Base-by-base conservation (phyloP, 1,284 basidiomycete genomes). In the Melampsora larici-populina region DNA sequence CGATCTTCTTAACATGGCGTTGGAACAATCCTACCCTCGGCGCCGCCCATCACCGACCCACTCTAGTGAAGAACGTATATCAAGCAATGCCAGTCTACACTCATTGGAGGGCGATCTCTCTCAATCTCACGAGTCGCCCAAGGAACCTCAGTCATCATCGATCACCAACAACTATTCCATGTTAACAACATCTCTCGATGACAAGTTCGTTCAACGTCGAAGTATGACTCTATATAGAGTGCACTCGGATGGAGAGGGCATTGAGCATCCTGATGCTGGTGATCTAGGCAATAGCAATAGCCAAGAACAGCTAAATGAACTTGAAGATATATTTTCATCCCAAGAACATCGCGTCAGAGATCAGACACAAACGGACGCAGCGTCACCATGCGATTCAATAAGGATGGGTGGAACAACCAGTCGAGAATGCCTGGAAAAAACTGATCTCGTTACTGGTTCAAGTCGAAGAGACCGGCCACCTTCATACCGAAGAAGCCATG, bases 101-200 rank as follows among this genome's bases (percentile, higher is more conserved):
- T 29, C 55, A 58, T 58, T 29, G n/a, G 55, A 58, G 21, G n/a
- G 55, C n/a, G 55, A 58, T 58, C n/a, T 58, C 55, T 58, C 55
- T 58, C 55, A 58, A 29, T 29, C 55, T 21, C 29, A n/a, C 11
- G 55, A 58, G 55, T n/a, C 29, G 8, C 3, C 29, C 7, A 58
- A 58, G 8, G n/a, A 58, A 3, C 55, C 15, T 24, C n/a, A n/a
- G 29, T 8, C n/a, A 13, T 58, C 29, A 29, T 58, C 55, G 55
- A 24, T 2, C 21, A 58, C 4, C n/a, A 58, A 58, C n/a, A 29
- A 58, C 17, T n/a, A 58, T 58, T 29, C 55, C 7, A 15, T 58
- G 8, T 58, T 58, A 29, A 58, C n/a, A n/a, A 58, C 55, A n/a
- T 58, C 55, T n/a, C 55, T 58, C n/a, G 55, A 24, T 29, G 55